Conservation (phyloP, 106 monocot species). For the Dioscorea zingiberensis region DNA sequence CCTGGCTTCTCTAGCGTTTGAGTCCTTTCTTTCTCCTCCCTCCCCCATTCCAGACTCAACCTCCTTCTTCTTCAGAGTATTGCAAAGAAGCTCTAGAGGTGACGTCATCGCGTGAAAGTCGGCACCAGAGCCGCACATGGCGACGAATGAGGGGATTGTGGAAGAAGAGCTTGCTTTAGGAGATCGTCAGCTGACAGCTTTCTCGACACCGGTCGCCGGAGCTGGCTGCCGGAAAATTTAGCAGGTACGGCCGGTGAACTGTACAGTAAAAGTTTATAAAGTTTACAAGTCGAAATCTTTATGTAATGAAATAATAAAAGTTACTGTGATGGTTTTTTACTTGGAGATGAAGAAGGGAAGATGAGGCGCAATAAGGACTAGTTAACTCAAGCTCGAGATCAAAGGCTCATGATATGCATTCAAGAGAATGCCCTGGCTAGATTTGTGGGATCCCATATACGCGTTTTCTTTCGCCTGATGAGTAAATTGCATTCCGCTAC, state of each 20-base stretch:
- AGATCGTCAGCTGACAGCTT: conserved; percentile 85
- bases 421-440: conserved; percentile 68
- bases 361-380: conserved; percentile 41
- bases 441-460: conserved; percentile 85
- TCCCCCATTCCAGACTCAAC: no score
- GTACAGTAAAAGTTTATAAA: no score
- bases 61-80: no score
- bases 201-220: conserved; percentile 42
- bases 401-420: conserved; percentile 73
- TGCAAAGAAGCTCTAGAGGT: no score
- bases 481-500: conserved; percentile 38
- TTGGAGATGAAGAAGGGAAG: conserved; percentile 70
- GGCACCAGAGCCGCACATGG: neutral
- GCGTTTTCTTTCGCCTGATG: conserved; percentile 73
- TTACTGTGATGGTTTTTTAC: neutral
- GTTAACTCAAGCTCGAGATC: conserved; percentile 53
- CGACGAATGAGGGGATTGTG: conserved; percentile 63
- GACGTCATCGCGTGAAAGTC: no score
- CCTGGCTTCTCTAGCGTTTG: no score
- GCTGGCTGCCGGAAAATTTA: conserved; percentile 78
- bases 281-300: no score
- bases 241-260: conserved; percentile 30
- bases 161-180: conserved; percentile 98
- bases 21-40: no score
- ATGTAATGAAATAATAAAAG: neutral